A percentile compares a stretch with the other conserved stretches of the same genome.
These are phyloP conservation scores for Hypoxylon lenormandii DNA, from an alignment of 495 filamentous ascomycete species.

Conservation along the genomic window DNA sequence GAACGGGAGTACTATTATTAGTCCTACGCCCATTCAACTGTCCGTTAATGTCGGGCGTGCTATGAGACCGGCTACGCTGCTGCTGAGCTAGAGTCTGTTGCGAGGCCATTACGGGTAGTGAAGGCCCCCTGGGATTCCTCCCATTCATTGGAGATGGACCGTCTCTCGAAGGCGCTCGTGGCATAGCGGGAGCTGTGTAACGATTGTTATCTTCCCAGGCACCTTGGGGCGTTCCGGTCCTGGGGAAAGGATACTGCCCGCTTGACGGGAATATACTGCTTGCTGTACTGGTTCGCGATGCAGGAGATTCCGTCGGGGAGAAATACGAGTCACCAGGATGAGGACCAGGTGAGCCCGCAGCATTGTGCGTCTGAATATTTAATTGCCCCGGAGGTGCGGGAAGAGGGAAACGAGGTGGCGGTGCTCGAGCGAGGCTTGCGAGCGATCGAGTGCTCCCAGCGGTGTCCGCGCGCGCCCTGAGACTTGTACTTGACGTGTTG, in stretches of 20 bases:
- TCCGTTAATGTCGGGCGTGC: conserved; percentile 71
- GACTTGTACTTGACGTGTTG: conserved; percentile 81
- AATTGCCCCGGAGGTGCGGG: conserved; percentile 69
- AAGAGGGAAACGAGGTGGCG: conserved; percentile 76
- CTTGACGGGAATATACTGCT: conserved; percentile 71
- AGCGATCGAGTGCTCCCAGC: conserved; percentile 72
- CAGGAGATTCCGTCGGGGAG: conserved; percentile 88
- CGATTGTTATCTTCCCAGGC: conserved; percentile 73
- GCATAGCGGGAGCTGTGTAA: conserved; percentile 87
- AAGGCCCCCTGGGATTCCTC: conserved; percentile 78
- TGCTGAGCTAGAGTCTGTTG: conserved; percentile 67
- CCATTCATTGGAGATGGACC: conserved; percentile 73
- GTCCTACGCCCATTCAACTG: conserved; percentile 55
- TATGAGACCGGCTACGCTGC: conserved; percentile 70
- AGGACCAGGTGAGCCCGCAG: conserved; percentile 61
- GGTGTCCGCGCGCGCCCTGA: conserved; percentile 83
- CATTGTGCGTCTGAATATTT: conserved; percentile 78
- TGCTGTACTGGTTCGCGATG: conserved; percentile 76
- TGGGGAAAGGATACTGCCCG: conserved; percentile 77
- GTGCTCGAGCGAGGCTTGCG: conserved; percentile 61
- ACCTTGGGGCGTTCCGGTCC: conserved; percentile 73
- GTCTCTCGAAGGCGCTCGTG: conserved; percentile 81
- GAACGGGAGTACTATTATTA: conserved; percentile 56
- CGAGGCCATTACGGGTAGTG: conserved; percentile 79
- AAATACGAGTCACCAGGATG: conserved; percentile 82